phyloP scores from a whole-genome alignment of 2,329 filamentous ascomycete species.

The Xylaria sp. region DNA sequence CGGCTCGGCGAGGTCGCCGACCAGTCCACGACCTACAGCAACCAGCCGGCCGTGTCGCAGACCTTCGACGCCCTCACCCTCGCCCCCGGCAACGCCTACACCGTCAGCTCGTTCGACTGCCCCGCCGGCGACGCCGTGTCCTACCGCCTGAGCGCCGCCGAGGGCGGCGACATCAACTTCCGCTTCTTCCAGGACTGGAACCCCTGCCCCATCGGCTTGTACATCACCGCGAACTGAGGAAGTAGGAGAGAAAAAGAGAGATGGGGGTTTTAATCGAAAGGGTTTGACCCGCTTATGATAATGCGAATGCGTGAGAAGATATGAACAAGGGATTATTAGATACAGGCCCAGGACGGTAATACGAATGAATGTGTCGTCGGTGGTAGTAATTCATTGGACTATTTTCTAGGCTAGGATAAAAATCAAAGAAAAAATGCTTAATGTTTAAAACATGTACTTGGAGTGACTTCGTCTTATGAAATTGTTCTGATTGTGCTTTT shows the following conservation, averaged over 20 bases:
- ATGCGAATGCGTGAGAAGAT: no score
- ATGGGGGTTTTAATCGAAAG: background rate
- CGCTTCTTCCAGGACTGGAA: constrained; percentile 69
- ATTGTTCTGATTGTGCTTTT: no score
- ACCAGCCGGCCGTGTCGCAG: constrained; percentile 47
- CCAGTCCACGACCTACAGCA: constrained; percentile 55
- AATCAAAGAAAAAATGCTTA: no score
- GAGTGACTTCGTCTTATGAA: no score
- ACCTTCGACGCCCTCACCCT: constrained; percentile 50
- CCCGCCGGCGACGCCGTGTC: constrained; percentile 54
- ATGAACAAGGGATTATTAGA: no score
- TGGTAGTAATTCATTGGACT: no score
- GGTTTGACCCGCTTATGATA: no score
- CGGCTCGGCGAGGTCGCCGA: constrained; percentile 50
- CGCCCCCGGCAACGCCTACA: constrained; percentile 56
- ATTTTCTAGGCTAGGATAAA: no score
- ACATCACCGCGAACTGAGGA: constrained; percentile 40
- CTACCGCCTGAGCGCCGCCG: constrained; percentile 49
- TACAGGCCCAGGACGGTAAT: no score
- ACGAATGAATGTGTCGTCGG: no score
- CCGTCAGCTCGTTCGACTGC: constrained; percentile 57
- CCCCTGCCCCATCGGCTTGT: constrained; percentile 46
- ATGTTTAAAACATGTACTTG: no score
- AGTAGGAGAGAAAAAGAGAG: background rate
- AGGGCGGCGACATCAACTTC: constrained; percentile 52